phyloP scores from a whole-genome alignment of 2,329 filamentous ascomycete species.

The Gnomoniopsis smithogilvyi region DNA sequence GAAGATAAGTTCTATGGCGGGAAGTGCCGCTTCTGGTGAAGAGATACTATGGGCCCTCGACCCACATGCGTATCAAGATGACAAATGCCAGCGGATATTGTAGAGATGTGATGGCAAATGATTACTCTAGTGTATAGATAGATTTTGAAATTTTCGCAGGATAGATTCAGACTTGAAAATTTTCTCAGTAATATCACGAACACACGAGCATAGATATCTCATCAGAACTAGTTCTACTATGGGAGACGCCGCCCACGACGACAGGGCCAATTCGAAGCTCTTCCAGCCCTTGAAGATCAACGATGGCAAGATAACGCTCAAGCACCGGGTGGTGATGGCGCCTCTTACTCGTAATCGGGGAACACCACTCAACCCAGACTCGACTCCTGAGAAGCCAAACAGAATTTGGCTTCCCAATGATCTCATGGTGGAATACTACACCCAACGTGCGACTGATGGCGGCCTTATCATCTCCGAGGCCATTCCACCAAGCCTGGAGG shows the following conservation, averaged over 20 bases:
- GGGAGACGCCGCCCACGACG: constrained; percentile 14
- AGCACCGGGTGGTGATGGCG: constrained; percentile 18
- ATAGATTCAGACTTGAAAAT: not conserved
- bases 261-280: constrained; percentile 22
- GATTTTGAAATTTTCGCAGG: too few species aligned
- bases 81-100: not conserved
- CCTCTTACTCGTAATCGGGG: constrained; percentile 18
- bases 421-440: constrained; percentile 14
- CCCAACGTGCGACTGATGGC: constrained; percentile 12
- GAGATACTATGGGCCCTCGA: not conserved
- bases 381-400: constrained; percentile 13
- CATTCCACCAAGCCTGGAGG: constrained; percentile 14
- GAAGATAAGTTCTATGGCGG: not conserved
- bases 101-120: not conserved
- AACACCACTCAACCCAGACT: constrained; percentile 6
- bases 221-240: not conserved
- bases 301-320: constrained; percentile 17
- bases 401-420: constrained; percentile 14
- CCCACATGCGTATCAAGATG: not conserved
- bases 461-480: constrained; percentile 15
- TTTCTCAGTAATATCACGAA: too few species aligned
- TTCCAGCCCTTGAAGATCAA: constrained; percentile 33
- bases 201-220: too few species aligned
- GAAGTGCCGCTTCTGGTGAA: not conserved
- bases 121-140: not conserved